Evolutionary conservation across 768 basidiomycete species (phyloP).

Genomic region (Panaeolus cyanescens): DNA sequence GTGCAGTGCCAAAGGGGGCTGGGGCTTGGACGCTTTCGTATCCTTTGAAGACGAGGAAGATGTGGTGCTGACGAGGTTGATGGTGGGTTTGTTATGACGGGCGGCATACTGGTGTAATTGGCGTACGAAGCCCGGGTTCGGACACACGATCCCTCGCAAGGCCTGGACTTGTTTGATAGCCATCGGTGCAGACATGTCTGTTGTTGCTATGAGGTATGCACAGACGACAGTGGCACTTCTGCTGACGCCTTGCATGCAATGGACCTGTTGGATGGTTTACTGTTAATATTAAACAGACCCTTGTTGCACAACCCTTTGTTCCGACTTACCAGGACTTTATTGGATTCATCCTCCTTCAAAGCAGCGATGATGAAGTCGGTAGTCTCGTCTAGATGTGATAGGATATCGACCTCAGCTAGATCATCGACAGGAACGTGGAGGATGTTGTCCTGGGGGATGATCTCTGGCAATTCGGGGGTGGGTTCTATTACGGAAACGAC

Average conservation of each 20-base stretch:
- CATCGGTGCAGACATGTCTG: constrained; percentile 51
- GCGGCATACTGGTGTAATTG: constrained; percentile 51
- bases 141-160: constrained; percentile 60
- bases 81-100: constrained; percentile 23
- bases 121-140: constrained; percentile 66
- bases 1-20: neutral
- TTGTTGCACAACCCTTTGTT: too few species aligned
- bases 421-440: constrained; percentile 52
- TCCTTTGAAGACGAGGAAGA: neutral
- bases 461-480: constrained; percentile 43
- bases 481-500: constrained; percentile 66
- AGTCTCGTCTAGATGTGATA: constrained; percentile 34
- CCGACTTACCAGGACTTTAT: constrained; percentile 39
- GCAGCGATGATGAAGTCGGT: constrained; percentile 37
- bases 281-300: neutral
- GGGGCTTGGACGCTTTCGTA: neutral
- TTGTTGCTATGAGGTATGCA: constrained; percentile 65
- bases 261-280: constrained; percentile 52
- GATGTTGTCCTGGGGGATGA: constrained; percentile 39
- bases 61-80: constrained; percentile 1
- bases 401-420: constrained; percentile 28
- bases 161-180: constrained; percentile 57
- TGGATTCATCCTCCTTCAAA: constrained; percentile 31
- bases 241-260: constrained; percentile 76
- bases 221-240: constrained; percentile 76